Evolutionary conservation across 768 basidiomycete genomes (phyloP).

Genomic region (Lentinula raphanica): DNA sequence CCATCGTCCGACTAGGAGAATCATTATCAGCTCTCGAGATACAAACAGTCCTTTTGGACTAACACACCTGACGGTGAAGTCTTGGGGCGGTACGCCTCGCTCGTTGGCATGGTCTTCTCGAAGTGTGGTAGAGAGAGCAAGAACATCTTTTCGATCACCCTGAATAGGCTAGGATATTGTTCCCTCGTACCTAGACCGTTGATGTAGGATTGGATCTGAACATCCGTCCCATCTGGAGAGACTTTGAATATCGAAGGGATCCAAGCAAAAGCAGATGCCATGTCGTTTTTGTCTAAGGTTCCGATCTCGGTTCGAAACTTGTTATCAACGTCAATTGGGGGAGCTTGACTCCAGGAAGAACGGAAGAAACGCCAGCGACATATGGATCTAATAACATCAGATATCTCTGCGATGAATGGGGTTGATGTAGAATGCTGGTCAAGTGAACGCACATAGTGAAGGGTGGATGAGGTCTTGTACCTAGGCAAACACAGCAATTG

Average conservation of each 20-base stretch:
- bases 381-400: conserved; percentile 9
- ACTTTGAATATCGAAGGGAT: conserved; percentile 14
- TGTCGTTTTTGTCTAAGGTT: background rate
- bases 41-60: no score
- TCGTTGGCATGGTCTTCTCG: conserved; percentile 5
- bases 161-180: conserved; percentile 7
- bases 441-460: conserved; percentile 10
- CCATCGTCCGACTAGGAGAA: background rate
- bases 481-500: background rate
- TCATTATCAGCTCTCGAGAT: no score
- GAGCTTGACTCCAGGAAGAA: background rate
- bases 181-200: conserved; percentile 15
- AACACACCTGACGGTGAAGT: background rate
- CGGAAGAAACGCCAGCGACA: background rate
- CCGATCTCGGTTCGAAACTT: background rate
- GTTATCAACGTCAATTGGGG: background rate
- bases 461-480: conserved; percentile 17
- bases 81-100: background rate
- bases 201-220: conserved; percentile 14
- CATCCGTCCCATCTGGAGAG: conserved; percentile 8
- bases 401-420: background rate
- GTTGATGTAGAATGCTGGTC: background rate
- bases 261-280: conserved; percentile 11
- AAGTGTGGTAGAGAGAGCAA: conserved; percentile 11
- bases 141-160: conserved; percentile 14